phyloP scores from a whole-genome alignment of 257 asterid genomes.

The Jaltomata sinuosa region DNA sequence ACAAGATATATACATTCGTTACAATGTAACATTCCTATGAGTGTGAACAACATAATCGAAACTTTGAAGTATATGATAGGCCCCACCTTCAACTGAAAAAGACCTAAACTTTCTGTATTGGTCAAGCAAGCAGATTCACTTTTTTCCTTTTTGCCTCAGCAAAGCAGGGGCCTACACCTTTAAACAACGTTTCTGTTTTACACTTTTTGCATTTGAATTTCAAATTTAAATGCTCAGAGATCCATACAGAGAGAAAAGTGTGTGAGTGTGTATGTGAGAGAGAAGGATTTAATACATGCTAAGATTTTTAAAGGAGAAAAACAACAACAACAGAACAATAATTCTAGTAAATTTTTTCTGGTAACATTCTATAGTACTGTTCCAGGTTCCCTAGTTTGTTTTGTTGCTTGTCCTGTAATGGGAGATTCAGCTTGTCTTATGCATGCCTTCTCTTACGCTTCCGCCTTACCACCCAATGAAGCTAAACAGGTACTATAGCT shows the following conservation, averaged over 20 bases:
- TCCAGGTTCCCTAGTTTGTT: background rate
- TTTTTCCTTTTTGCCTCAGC: background rate
- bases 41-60: background rate
- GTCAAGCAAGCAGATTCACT: background rate
- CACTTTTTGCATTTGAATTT: constrained; percentile 51
- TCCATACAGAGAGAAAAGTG: background rate
- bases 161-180: background rate
- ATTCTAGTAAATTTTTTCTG: background rate
- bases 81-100: background rate
- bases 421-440: constrained; percentile 76
- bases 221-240: constrained; percentile 27
- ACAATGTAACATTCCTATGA: background rate
- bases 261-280: background rate
- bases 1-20: background rate
- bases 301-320: background rate
- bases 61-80: background rate
- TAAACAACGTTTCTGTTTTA: background rate
- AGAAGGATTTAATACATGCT: background rate
- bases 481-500: constrained; percentile 41
- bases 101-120: background rate
- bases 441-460: constrained; percentile 67
- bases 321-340: background rate
- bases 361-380: background rate
- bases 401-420: constrained; percentile 25
- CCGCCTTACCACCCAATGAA: constrained; percentile 56